These are phyloP conservation scores for Paramecium octaurelia DNA, from an alignment of 73 alveolate genomes.

Conservation along the genomic window DNA sequence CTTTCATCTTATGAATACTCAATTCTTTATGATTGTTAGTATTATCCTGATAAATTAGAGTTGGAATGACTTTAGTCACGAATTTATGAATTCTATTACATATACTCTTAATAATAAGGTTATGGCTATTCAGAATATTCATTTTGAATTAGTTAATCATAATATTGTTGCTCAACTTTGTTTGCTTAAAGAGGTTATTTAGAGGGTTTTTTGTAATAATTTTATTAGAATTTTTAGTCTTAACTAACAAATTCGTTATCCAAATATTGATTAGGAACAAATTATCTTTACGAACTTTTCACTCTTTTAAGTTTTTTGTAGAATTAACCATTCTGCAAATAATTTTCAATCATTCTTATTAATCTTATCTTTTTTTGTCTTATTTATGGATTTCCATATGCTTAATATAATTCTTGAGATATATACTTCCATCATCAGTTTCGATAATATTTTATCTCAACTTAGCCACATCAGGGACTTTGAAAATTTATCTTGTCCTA, in stretches of 20 bases:
- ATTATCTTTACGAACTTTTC: background rate
- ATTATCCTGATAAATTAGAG: background rate
- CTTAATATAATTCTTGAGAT: background rate
- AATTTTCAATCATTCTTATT: background rate
- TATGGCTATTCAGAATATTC: background rate
- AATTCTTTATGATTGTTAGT: background rate
- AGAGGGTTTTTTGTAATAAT: background rate
- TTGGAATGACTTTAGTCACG: background rate
- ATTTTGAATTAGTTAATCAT: background rate
- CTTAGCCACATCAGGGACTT: slow-evolving; percentile 10
- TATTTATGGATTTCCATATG: slow-evolving; percentile 44
- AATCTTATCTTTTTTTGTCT: background rate
- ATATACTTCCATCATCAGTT: slow-evolving; percentile 53
- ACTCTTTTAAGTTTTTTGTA: background rate
- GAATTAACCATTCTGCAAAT: background rate
- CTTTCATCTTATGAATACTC: background rate
- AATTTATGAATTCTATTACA: background rate
- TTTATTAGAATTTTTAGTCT: background rate
- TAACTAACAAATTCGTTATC: background rate
- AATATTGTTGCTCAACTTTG: background rate
- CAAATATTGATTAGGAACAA: background rate
- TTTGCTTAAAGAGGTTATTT: background rate
- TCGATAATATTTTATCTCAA: background rate
- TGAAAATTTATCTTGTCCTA: background rate
- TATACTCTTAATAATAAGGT: background rate